Percentiles rank a stretch among this genome's conserved stretches.
phyloP scores from a whole-genome alignment of 2,329 filamentous ascomycete genomes.

The Coniochaeta sp. region DNA sequence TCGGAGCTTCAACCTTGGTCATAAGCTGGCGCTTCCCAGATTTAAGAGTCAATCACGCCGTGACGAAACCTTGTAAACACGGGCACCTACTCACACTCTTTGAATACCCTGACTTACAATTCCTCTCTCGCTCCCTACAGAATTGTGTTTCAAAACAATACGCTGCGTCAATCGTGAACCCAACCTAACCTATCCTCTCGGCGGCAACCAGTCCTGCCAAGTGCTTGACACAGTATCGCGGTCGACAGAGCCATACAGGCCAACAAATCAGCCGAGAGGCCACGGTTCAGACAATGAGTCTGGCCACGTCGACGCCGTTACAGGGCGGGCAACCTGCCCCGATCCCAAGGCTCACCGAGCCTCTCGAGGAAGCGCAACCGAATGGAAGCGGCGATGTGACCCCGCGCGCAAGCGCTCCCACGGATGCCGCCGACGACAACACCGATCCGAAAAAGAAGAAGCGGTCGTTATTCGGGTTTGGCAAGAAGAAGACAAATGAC shows the following conservation, averaged over 20 bases:
- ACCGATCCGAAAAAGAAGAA: constrained; percentile 33
- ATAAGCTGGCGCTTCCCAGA: neutral
- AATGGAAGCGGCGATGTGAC: constrained; percentile 20
- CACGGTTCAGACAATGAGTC: constrained; percentile 15
- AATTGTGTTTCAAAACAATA: neutral
- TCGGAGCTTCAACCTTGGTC: neutral
- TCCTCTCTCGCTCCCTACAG: neutral
- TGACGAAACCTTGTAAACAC: neutral
- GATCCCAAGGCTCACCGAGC: constrained; percentile 18
- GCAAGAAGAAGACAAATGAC: constrained; percentile 51
- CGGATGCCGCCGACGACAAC: constrained; percentile 19
- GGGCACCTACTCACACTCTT: neutral
- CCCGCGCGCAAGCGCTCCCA: constrained; percentile 18
- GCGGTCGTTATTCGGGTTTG: constrained; percentile 52
- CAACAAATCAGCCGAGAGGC: neutral
- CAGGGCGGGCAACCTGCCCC: constrained; percentile 17
- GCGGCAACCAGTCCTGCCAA: neutral
- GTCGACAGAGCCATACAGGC: neutral
- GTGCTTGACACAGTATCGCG: neutral
- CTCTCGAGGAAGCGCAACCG: constrained; percentile 10
- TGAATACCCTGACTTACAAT: neutral
- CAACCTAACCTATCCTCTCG: neutral
- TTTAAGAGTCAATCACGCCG: neutral
- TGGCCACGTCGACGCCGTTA: constrained; percentile 13
- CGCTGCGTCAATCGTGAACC: neutral